These are phyloP conservation scores for Colletotrichum endophyticum DNA, from an alignment of 2,329 filamentous ascomycete genomes.

Conservation along the genomic window DNA sequence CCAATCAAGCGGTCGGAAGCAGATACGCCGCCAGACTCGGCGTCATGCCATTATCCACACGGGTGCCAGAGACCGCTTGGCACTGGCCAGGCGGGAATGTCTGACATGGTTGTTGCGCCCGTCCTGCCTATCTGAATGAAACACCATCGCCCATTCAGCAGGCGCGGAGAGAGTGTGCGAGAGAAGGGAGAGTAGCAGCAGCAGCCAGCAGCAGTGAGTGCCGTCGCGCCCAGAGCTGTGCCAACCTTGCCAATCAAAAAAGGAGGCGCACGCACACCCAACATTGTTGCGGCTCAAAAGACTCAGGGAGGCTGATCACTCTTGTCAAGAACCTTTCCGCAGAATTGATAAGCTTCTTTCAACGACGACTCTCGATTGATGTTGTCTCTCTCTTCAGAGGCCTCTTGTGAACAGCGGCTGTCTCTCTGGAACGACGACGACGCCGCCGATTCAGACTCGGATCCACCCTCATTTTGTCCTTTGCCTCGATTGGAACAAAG, in stretches of 20 bases:
- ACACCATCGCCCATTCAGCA: background rate
- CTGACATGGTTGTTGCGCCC: background rate
- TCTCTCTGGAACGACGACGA: background rate
- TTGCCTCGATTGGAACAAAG: background rate
- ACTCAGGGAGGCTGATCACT: background rate
- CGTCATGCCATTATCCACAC: background rate
- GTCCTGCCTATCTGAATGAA: background rate
- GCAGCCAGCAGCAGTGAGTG: background rate
- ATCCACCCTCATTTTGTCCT: background rate
- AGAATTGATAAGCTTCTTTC: slow-evolving; percentile 2
- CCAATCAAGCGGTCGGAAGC: background rate
- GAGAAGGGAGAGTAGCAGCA: background rate
- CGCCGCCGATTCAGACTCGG: background rate
- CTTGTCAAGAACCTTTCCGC: background rate
- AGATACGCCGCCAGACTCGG: background rate
- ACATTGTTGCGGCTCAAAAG: slow-evolving; percentile 6
- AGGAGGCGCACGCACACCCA: background rate
- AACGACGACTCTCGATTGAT: background rate
- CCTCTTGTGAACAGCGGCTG: background rate
- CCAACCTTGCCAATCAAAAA: background rate
- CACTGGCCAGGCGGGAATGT: background rate
- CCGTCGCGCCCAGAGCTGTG: background rate
- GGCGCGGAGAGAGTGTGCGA: background rate
- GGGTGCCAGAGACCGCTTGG: background rate
- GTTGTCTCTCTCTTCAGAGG: background rate